A percentile compares a stretch with the other conserved stretches of the same genome.
Conservation (phyloP, 2,329 filamentous ascomycete species). For the Epichloe gansuensis region DNA sequence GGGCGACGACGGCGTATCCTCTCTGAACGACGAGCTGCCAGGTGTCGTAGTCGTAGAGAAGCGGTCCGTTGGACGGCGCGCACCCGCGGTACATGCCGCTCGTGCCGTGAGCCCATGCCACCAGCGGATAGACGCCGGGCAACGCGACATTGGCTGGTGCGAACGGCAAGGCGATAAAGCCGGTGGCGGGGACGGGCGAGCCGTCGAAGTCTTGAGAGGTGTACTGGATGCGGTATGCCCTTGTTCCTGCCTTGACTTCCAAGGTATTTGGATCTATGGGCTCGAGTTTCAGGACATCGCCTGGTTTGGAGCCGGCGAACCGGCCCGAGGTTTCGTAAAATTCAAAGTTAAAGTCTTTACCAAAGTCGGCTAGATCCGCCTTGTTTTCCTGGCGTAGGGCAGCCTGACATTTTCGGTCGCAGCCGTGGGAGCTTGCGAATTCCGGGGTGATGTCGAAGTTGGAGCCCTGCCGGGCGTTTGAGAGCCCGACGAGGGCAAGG, state of each 20-base stretch:
- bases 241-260: slow-evolving; percentile 6
- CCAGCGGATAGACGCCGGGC: background rate
- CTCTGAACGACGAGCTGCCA: slow-evolving; percentile 5
- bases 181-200: slow-evolving; percentile 8
- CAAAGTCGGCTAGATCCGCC: background rate
- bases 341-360: slow-evolving; percentile 5
- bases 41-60: slow-evolving; percentile 6
- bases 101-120: slow-evolving; percentile 9
- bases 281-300: slow-evolving; percentile 10
- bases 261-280: slow-evolving; percentile 5
- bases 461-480: background rate
- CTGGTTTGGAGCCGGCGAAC: slow-evolving; percentile 7
- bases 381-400: slow-evolving; percentile 1
- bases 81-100: slow-evolving; percentile 6
- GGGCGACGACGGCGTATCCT: slow-evolving; percentile 10
- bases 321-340: slow-evolving; percentile 8
- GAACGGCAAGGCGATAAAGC: slow-evolving; percentile 8
- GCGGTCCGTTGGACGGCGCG: slow-evolving; percentile 6
- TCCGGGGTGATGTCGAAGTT: slow-evolving; percentile 3
- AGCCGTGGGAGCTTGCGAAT: slow-evolving; percentile 2
- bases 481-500: too few relatives aligned
- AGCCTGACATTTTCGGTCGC: slow-evolving; percentile 4
- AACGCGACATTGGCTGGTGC: background rate
- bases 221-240: slow-evolving; percentile 11
- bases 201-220: slow-evolving; percentile 8